phyloP scores from a whole-genome alignment of 2,329 filamentous ascomycete genomes.

The Pyricularia pennisetigena region DNA sequence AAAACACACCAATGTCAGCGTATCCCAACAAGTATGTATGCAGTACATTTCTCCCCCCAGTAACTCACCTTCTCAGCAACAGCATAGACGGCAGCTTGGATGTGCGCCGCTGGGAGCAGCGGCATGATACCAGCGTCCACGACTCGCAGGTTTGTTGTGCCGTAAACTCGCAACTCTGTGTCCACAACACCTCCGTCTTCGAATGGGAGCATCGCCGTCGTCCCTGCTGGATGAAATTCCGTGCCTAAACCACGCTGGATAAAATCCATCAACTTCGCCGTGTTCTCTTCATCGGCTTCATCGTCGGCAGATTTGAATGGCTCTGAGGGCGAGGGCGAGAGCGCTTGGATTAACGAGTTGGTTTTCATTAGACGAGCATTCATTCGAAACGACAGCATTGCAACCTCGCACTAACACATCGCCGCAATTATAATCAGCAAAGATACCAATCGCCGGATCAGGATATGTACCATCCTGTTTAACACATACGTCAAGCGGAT shows the following conservation, averaged over 20 bases:
- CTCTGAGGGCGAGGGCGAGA: neutral
- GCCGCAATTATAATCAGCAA: neutral
- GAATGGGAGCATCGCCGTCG: slow-evolving; percentile 34
- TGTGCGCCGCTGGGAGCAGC: slow-evolving; percentile 33
- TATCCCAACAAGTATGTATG: neutral
- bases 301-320: neutral
- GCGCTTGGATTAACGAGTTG: neutral
- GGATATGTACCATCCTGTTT: neutral
- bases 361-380: slow-evolving; percentile 4
- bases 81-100: slow-evolving; percentile 43
- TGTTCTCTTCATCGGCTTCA: neutral
- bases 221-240: slow-evolving; percentile 31
- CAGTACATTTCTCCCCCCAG: neutral
- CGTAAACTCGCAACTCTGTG: slow-evolving; percentile 32
- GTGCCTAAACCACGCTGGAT: slow-evolving; percentile 10
- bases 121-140: slow-evolving; percentile 41
- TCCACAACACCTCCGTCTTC: slow-evolving; percentile 35
- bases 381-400: slow-evolving; percentile 1
- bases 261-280: slow-evolving; percentile 6
- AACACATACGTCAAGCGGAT: neutral
- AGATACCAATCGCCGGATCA: neutral
- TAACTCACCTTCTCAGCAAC: slow-evolving; percentile 33
- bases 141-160: slow-evolving; percentile 34
- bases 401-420: neutral
- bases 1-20: neutral